Evolutionary conservation across 106 monocot species (phyloP), one percentile per base, ranked within the genome.

Genomic region (Phalaenopsis equestris): DNA sequence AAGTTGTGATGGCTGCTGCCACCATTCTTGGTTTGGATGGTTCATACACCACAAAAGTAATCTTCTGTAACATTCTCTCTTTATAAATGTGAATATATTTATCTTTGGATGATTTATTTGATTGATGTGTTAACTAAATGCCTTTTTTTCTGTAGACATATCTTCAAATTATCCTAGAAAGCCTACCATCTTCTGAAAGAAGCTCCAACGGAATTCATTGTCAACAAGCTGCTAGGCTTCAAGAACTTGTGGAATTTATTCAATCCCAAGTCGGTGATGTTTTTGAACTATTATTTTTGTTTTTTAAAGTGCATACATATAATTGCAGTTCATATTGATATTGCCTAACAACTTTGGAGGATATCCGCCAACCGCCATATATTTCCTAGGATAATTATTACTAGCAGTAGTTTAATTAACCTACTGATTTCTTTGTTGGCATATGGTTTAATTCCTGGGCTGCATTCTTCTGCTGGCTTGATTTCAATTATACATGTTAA

Each of bases 1-100:
- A 94, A 78, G 83, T 98, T 24, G 98, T 92, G 24, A 78, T 85
- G 41, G 86, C 87, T 72, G 86, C 98, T 76, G 94, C 89, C 78
- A 92, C 94, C 75, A 83, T 75, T 55, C 90, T 98, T 43, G 84
- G 76, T 67, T 89, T 98, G 77, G 98, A 98, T 86, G 92, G 92
- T 76, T 88, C 98, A 65, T 98, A 98, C 83, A 98, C 98, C 4
- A 94, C 98, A 74, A 98, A 98, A 92, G 98, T 94, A 82, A 72
- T 23, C 41, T 83, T 82, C 14, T 55, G 48, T 49, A 76, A 23
- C 49, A 23, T 76, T 11, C 21, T 24, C 1, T 23, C 12, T 49
- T 30, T 76, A 76, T 42, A 74, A 74, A 52, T 52, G 49, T 76
- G 19, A 42, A 48, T 30, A 11, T 21, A 21, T 61, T n/a, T 21